phyloP scores from a whole-genome alignment of 2,329 filamentous ascomycete species.

The Aspergillus puulaauensis region DNA sequence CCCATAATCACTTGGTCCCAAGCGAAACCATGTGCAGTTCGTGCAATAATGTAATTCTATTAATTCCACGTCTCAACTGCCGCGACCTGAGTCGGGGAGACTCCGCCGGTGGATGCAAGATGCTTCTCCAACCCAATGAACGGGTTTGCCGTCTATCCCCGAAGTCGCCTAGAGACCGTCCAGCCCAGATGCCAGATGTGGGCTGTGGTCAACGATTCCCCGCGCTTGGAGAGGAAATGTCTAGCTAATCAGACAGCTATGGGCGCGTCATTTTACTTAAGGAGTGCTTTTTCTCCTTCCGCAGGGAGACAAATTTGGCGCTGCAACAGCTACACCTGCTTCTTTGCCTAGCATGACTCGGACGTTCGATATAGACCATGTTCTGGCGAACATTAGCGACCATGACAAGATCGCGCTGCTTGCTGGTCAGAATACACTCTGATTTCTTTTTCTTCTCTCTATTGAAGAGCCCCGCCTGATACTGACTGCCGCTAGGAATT shows the following conservation, averaged over 20 bases:
- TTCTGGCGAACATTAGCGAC: slow-evolving; percentile 9
- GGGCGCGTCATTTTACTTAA: neutral
- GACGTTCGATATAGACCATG: slow-evolving; percentile 10
- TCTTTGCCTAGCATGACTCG: slow-evolving; percentile 7
- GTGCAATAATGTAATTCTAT: neutral
- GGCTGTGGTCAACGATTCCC: neutral
- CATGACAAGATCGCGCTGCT: slow-evolving; percentile 53
- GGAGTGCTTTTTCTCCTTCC: neutral
- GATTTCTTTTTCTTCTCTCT: no score
- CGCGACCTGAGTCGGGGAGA: neutral
- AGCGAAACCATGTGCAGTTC: no score
- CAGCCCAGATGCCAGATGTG: neutral
- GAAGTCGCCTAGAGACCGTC: neutral
- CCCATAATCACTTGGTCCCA: neutral
- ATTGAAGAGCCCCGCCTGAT: no score
- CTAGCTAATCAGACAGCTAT: neutral
- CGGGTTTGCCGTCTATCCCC: neutral
- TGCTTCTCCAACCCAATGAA: neutral
- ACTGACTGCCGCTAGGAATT: slow-evolving; percentile 19
- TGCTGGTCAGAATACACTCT: slow-evolving; percentile 22
- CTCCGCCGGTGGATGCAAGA: neutral
- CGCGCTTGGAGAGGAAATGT: neutral
- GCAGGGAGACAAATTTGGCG: neutral
- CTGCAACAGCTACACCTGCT: neutral
- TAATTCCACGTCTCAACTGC: neutral